Evolutionary conservation across 2,329 filamentous ascomycete genomes (phyloP), one percentile per base, ranked within the genome.

Genomic region (Arthrobotrys entomopaga): DNA sequence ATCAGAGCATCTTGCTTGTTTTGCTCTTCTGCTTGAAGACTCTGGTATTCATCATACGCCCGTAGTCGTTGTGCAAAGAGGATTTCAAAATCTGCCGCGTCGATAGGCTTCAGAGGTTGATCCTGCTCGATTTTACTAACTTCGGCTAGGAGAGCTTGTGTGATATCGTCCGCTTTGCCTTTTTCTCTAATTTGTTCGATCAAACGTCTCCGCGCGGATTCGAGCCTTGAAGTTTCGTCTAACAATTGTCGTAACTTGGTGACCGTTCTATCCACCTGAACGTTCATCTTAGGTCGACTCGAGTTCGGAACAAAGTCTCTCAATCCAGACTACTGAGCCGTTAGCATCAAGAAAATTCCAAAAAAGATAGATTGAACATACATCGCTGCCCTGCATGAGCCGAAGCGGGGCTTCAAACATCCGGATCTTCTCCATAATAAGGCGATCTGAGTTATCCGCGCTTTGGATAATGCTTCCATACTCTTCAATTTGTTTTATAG

Each of bases 1-100:
- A 91, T 82, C 0, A 95, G 83, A 53, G 88, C 87, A 2, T 91
- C 87, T 81, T 98, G 95, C 63, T 96, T 92, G 29, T 86, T 84
- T 1, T 85, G 85, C 79, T 97, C 94, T 60, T 89, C 87, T 1
- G 86, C 84, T 0, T 96, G 83, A 71, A 89, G 86, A 24, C 89
- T 88, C 15, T 91, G 83, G 77, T 98, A 94, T 0, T 87, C 82
- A 76, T 96, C 91, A 80, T 98, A 99, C 52, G 81, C 82, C 61
- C 90, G 88, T 1, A 99, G 86, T 0, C 93, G 88, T 77, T 89
- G 86, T 78, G 96, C 92, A 77, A 98, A 97, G 53, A 98, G 90
- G 61, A 89, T 87, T 79, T 99, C 95, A 79, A 99, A 98, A 79
- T 97, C 93, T 1, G 91, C 91, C 0, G 94, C 89, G 58, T 92